phyloP scores from a whole-genome alignment of 2,329 filamentous ascomycete genomes.

The Hypomyces rosellus region DNA sequence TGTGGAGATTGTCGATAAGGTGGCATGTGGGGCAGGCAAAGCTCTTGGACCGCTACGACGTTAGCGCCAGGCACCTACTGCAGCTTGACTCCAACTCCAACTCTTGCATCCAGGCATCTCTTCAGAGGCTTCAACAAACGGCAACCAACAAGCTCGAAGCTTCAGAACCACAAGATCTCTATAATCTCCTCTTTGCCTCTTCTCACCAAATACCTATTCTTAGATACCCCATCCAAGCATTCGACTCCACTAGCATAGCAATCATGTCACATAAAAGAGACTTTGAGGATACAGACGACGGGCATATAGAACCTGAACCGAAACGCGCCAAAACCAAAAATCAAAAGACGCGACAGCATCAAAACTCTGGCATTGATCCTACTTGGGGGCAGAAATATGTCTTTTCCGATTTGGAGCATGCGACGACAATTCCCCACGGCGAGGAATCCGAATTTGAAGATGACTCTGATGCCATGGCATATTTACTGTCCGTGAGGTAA shows the following conservation, averaged over 20 bases:
- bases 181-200: too few species aligned
- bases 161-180: too few species aligned
- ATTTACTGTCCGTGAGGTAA: slow-evolving; percentile 66
- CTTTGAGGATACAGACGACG: slow-evolving; percentile 23
- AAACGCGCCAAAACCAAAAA: slow-evolving; percentile 21
- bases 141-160: too few species aligned
- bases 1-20: slow-evolving; percentile 14
- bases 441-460: slow-evolving; percentile 63
- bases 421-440: slow-evolving; percentile 38
- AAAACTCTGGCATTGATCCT: slow-evolving; percentile 48
- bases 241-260: background rate
- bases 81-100: slow-evolving; percentile 15
- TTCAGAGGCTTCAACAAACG: background rate
- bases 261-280: slow-evolving; percentile 33
- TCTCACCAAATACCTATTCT: background rate
- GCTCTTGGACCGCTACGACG: slow-evolving; percentile 2
- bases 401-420: slow-evolving; percentile 56
- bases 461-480: slow-evolving; percentile 61
- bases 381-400: slow-evolving; percentile 67
- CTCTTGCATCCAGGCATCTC: slow-evolving; percentile 10
- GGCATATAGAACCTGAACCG: slow-evolving; percentile 19
- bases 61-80: slow-evolving; percentile 8
- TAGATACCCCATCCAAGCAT: background rate
- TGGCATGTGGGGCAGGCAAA: background rate
- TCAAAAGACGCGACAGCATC: slow-evolving; percentile 32